These are phyloP conservation scores for Litchi chinensis DNA, from an alignment of 345 rosid species.

Conservation along the genomic window DNA sequence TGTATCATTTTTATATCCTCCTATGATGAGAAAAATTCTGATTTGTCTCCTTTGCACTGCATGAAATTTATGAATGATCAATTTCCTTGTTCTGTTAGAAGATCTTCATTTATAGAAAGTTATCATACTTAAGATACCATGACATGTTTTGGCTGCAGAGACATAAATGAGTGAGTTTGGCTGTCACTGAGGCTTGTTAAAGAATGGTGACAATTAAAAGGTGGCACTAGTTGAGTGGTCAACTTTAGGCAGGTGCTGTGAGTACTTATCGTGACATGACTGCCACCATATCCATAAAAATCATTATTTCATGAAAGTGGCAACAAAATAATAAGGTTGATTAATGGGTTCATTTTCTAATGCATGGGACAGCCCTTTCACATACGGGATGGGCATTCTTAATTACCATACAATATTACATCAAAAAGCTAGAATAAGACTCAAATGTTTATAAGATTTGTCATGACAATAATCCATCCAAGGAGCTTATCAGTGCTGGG, in stretches of 20 bases:
- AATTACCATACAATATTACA: background rate
- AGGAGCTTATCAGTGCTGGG: background rate
- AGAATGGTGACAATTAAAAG: conserved; percentile 9
- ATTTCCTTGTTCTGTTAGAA: background rate
- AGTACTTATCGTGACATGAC: conserved; percentile 30
- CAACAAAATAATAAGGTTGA: conserved; percentile 14
- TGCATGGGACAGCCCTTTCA: background rate
- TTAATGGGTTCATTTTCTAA: conserved; percentile 11
- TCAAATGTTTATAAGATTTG: background rate
- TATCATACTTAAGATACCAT: too few relatives aligned
- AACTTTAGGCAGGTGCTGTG: conserved; percentile 33
- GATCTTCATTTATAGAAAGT: background rate
- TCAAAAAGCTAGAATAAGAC: background rate
- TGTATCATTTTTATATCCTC: too few relatives aligned
- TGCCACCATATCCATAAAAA: conserved; percentile 17
- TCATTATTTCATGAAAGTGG: conserved; percentile 18
- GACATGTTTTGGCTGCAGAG: background rate
- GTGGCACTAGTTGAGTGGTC: conserved; percentile 33
- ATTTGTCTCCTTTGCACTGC: background rate
- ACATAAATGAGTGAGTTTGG: conserved; percentile 2
- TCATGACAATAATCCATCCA: background rate
- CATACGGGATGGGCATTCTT: background rate
- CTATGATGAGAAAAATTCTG: background rate
- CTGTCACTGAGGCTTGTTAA: conserved; percentile 17
- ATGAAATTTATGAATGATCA: background rate